Conservation (phyloP, 192 early-diverging fungal genomes). For the Gamsiella multidivaricata region DNA sequence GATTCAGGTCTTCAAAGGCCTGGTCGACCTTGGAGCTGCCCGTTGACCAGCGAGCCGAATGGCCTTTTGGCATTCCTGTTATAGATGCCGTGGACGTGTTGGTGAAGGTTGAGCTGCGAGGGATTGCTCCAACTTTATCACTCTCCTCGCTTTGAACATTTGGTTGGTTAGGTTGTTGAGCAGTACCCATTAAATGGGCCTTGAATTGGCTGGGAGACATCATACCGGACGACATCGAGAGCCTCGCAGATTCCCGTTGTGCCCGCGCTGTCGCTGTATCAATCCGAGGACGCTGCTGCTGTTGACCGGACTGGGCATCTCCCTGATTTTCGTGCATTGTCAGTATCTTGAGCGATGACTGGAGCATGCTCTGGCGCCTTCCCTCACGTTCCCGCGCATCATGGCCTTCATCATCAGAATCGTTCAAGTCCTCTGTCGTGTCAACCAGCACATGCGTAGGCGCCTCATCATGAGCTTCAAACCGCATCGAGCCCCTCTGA, state of each 20-base stretch:
- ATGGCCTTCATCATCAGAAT: conserved; percentile 17
- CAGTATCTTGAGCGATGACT: conserved; percentile 29
- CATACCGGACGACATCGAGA: conserved; percentile 14
- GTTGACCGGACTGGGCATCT: neutral
- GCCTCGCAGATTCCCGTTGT: conserved; percentile 7
- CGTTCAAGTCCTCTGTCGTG: conserved; percentile 31
- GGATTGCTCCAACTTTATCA: neutral
- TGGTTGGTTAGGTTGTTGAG: conserved; percentile 12
- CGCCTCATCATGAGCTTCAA: conserved; percentile 1
- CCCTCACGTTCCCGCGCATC: conserved; percentile 14
- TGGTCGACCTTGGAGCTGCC: conserved; percentile 38
- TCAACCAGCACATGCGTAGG: conserved; percentile 40
- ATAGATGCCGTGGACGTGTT: neutral
- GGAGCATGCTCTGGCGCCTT: conserved; percentile 26
- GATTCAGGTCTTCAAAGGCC: conserved; percentile 44
- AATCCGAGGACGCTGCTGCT: conserved; percentile 15
- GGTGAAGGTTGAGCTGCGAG: neutral
- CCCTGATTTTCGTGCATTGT: conserved; percentile 26
- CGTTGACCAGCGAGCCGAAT: conserved; percentile 30
- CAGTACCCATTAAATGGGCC: conserved; percentile 30
- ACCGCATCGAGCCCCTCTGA: conserved; percentile 6
- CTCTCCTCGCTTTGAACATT: conserved; percentile 1
- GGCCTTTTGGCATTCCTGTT: neutral
- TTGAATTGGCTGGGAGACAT: conserved; percentile 50
- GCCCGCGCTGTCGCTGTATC: conserved; percentile 9